These are phyloP conservation scores for Prunus mira DNA, from an alignment of 306 rosid genomes.

Conservation along the genomic window DNA sequence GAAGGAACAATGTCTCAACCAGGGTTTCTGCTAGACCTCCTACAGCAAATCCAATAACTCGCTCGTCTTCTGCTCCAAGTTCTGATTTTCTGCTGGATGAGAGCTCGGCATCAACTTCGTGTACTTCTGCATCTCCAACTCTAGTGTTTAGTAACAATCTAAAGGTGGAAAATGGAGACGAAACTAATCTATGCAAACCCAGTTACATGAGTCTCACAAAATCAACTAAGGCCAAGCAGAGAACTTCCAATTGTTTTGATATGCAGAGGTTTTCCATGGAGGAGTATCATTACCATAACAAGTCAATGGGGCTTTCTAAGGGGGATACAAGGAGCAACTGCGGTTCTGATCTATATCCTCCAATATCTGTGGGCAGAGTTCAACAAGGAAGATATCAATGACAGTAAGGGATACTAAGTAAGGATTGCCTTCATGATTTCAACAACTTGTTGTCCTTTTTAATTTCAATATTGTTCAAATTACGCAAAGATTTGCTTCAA, in stretches of 20 bases:
- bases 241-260: slow-evolving; percentile 34
- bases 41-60: slow-evolving; percentile 39
- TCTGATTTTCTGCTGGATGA: slow-evolving; percentile 58
- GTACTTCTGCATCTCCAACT: slow-evolving; percentile 41
- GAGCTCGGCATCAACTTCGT: slow-evolving; percentile 51
- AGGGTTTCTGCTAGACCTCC: slow-evolving; percentile 49
- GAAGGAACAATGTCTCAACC: slow-evolving; percentile 51
- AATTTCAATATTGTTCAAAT: slow-evolving; percentile 1
- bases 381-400: slow-evolving; percentile 34
- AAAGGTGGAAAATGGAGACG: slow-evolving; percentile 29
- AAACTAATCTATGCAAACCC: slow-evolving; percentile 32
- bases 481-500: slow-evolving; percentile 2
- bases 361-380: slow-evolving; percentile 21
- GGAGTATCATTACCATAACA: slow-evolving; percentile 40
- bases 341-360: slow-evolving; percentile 42
- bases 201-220: slow-evolving; percentile 66
- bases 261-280: slow-evolving; percentile 38
- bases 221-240: slow-evolving; percentile 63
- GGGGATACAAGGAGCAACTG: slow-evolving; percentile 57
- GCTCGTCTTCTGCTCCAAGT: slow-evolving; percentile 57
- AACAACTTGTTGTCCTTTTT: slow-evolving; percentile 57
- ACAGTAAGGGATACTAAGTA: slow-evolving; percentile 13
- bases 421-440: slow-evolving; percentile 27
- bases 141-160: slow-evolving; percentile 25
- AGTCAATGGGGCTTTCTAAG: slow-evolving; percentile 31